These are phyloP conservation scores for Colletotrichum gigasporum DNA, from an alignment of 2,329 filamentous ascomycete genomes.

Conservation along the genomic window DNA sequence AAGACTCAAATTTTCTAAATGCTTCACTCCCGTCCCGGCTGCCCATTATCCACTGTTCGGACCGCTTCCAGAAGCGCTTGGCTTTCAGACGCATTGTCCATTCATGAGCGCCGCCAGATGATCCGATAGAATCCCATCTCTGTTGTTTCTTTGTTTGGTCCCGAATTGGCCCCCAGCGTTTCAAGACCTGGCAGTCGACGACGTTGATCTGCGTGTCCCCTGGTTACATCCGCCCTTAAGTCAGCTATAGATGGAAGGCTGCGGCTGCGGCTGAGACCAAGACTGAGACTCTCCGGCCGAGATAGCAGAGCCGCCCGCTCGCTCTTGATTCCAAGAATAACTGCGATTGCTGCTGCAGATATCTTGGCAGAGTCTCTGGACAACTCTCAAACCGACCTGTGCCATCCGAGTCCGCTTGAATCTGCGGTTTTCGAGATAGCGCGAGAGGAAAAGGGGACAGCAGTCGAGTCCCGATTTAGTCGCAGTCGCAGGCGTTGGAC, in stretches of 20 bases:
- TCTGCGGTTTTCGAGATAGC: too few species aligned
- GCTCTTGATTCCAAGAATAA: constrained; percentile 19
- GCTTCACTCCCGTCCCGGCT: constrained; percentile 12
- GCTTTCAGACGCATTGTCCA: constrained; percentile 4
- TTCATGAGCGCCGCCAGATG: constrained; percentile 8
- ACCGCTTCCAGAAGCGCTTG: constrained; percentile 21
- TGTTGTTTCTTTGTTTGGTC: constrained; percentile 26
- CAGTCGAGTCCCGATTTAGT: neutral
- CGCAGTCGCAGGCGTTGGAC: neutral
- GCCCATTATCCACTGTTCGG: constrained; percentile 12
- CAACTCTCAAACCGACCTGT: constrained; percentile 9
- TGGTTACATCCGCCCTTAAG: constrained; percentile 21
- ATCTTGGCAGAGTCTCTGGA: constrained; percentile 15
- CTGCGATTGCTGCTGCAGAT: constrained; percentile 18
- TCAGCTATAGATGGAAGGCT: constrained; percentile 12
- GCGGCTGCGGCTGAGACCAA: constrained; percentile 23
- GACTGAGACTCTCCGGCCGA: constrained; percentile 10
- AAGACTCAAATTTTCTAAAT: constrained; percentile 30
- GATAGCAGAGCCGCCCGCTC: constrained; percentile 18
- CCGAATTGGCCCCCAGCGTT: constrained; percentile 6
- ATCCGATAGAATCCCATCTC: constrained; percentile 7
- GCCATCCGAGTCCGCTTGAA: neutral
- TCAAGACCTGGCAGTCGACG: constrained; percentile 13
- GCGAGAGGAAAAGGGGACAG: neutral
- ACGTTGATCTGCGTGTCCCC: constrained; percentile 18